phyloP scores from a whole-genome alignment of 805 yeast genomes.

The Suhomyces prunicola region DNA sequence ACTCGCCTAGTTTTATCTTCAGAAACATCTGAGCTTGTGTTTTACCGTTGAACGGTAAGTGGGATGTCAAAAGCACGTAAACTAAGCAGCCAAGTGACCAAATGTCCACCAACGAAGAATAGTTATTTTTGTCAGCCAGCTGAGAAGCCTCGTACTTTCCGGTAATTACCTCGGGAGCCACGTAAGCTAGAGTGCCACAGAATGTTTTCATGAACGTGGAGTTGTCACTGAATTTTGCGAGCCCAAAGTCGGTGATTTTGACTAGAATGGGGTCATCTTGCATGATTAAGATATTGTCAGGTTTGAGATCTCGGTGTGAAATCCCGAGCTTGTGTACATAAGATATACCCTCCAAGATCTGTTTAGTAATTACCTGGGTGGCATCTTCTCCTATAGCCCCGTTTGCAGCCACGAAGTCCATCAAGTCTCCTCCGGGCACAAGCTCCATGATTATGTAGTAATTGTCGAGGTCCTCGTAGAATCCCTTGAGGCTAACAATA shows the following conservation, averaged over 20 bases:
- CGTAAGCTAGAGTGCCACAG: conserved; percentile 95
- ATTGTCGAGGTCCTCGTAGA: conserved; percentile 76
- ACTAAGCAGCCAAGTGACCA: conserved; percentile 97
- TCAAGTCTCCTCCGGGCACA: conserved; percentile 93
- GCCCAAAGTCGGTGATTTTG: conserved; percentile 95
- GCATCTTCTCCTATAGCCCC: conserved; percentile 92
- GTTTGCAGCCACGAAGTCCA: conserved; percentile 94
- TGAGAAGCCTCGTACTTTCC: conserved; percentile 48
- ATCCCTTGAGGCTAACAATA: conserved; percentile 77
- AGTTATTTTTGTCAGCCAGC: conserved; percentile 34
- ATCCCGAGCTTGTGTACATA: conserved; percentile 89
- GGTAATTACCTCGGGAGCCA: conserved; percentile 88
- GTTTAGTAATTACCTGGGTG: conserved; percentile 80
- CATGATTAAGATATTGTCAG: conserved; percentile 89
- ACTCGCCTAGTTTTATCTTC: conserved; percentile 73
- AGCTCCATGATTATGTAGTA: conserved; percentile 93
- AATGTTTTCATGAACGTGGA: conserved; percentile 90
- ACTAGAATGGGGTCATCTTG: conserved; percentile 87
- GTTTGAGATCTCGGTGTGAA: conserved; percentile 94
- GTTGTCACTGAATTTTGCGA: conserved; percentile 85
- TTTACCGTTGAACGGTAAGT: conserved; percentile 89
- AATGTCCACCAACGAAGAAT: conserved; percentile 89
- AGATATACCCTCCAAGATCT: conserved; percentile 75
- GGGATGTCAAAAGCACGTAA: conserved; percentile 88
- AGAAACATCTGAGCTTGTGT: conserved; percentile 83